Percentiles rank a stretch among this genome's conserved stretches.
Conservation (phyloP, 1,139 yeast species). For the Lodderomyces metapsilosis region DNA sequence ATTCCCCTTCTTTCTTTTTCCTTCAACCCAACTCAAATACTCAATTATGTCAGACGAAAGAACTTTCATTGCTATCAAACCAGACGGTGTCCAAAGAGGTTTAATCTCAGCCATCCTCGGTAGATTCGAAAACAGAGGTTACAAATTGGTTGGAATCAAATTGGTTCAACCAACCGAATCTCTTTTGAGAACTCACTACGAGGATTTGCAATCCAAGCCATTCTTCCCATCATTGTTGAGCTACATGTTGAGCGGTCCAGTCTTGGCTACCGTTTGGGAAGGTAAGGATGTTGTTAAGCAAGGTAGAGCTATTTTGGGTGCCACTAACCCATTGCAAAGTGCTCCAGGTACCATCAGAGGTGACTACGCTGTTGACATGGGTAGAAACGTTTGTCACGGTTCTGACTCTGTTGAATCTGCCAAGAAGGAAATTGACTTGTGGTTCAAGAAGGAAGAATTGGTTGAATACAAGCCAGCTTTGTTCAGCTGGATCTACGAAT, state of each 20-base stretch:
- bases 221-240: constrained; percentile 94
- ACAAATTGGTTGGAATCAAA: constrained; percentile 95
- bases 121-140: constrained; percentile 97
- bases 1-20: constrained; percentile 4
- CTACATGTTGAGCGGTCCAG: constrained; percentile 98
- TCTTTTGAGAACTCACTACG: constrained; percentile 90
- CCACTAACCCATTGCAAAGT: constrained; percentile 96
- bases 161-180: constrained; percentile 83
- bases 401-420: constrained; percentile 99
- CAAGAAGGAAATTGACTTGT: constrained; percentile 88
- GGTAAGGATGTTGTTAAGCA: constrained; percentile 99
- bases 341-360: constrained; percentile 99
- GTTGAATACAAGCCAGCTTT: constrained; percentile 86
- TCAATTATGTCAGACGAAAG: constrained; percentile 65
- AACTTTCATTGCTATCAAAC: constrained; percentile 98
- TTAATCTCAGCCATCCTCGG: constrained; percentile 83
- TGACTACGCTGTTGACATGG: constrained; percentile 93
- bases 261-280: constrained; percentile 99
- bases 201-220: constrained; percentile 92
- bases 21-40: constrained; percentile 1
- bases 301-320: constrained; percentile 97
- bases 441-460: constrained; percentile 99
- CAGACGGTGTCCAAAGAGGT: constrained; percentile 99
- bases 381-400: constrained; percentile 99
- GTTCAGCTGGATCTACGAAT: constrained; percentile 93